Conservation (phyloP, 2,329 filamentous ascomycete genomes). For the Raffaelea arxii region DNA sequence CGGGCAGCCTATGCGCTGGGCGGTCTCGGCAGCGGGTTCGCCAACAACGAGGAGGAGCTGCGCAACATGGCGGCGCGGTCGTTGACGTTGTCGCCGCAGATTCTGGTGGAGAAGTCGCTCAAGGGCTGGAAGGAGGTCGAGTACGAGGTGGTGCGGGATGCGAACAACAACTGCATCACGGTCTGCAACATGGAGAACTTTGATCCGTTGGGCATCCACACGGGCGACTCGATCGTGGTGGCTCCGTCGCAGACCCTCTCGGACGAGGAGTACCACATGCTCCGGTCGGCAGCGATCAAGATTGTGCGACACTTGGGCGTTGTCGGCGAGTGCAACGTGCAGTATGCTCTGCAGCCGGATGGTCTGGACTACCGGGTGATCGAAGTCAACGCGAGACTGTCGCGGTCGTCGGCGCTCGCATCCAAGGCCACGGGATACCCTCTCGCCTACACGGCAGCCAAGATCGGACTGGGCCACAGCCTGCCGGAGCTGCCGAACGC, state of each 20-base stretch:
- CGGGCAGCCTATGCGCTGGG: conserved; percentile 94
- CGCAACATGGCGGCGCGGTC: conserved; percentile 88
- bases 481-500: conserved; percentile 94
- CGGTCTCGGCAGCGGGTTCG: conserved; percentile 93
- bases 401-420: conserved; percentile 89
- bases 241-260: conserved; percentile 94
- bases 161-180: conserved; percentile 96
- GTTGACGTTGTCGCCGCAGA: conserved; percentile 87
- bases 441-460: conserved; percentile 92
- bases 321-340: conserved; percentile 96
- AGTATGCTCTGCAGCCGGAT: conserved; percentile 94
- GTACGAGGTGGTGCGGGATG: conserved; percentile 96
- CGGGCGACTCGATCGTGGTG: conserved; percentile 96
- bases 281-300: conserved; percentile 94
- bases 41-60: conserved; percentile 86
- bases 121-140: conserved; percentile 99
- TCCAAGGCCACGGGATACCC: conserved; percentile 98
- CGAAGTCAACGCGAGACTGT: conserved; percentile 97
- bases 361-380: conserved; percentile 97
- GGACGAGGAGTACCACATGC: conserved; percentile 99
- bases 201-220: conserved; percentile 93
- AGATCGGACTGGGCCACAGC: conserved; percentile 93
- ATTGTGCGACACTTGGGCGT: conserved; percentile 95
- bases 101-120: conserved; percentile 94
- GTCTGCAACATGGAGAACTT: conserved; percentile 99